These are phyloP conservation scores for Neonectria coccinea DNA, from an alignment of 2,329 filamentous ascomycete genomes.

Conservation along the genomic window DNA sequence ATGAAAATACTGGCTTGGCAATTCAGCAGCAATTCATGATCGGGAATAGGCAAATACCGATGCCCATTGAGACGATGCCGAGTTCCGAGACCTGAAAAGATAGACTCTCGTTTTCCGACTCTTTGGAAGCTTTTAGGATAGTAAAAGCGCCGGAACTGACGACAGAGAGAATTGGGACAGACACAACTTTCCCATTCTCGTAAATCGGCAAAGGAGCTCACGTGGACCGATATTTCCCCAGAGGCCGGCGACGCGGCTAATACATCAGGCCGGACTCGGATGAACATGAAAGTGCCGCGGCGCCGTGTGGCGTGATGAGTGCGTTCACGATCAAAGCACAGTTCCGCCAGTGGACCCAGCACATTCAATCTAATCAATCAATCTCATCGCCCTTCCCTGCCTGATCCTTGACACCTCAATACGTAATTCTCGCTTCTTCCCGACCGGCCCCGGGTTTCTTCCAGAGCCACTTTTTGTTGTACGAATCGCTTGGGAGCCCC, in stretches of 20 bases:
- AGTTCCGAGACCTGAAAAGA: not conserved
- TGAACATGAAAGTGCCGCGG: not conserved
- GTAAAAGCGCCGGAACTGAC: no score
- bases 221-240: not conserved
- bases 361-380: slow-evolving; percentile 40
- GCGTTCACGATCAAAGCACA: slow-evolving; percentile 4
- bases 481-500: slow-evolving; percentile 9
- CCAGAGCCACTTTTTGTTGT: not conserved
- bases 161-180: no score
- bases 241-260: slow-evolving; percentile 16
- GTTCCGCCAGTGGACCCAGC: slow-evolving; percentile 25
- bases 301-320: slow-evolving; percentile 5
- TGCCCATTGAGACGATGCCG: not conserved
- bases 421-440: not conserved
- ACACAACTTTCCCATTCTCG: not conserved
- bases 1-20: not conserved
- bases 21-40: not conserved
- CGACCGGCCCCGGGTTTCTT: not conserved
- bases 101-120: not conserved
- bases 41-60: not conserved
- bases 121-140: not conserved
- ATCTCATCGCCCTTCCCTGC: slow-evolving; percentile 26
- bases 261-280: slow-evolving; percentile 19
- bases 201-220: not conserved
- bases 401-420: not conserved